Evolutionary conservation across 208 protist species (phyloP).

Genomic region (Crithidia thermophila): DNA sequence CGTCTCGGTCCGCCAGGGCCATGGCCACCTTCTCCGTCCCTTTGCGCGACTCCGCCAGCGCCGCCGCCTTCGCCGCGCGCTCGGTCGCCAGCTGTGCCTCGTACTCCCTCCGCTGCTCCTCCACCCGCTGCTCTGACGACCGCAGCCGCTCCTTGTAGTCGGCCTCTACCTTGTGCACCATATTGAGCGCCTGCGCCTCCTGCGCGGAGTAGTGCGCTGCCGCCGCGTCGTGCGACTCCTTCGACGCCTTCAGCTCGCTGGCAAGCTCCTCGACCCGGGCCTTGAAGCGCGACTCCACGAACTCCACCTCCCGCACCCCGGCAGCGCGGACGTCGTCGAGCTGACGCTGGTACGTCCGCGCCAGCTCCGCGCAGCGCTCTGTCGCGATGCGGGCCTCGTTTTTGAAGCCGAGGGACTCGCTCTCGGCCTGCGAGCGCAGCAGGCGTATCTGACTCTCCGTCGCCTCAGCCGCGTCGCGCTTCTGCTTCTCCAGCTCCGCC

Average conservation of each 20-base stretch:
- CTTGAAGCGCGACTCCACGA: conserved; percentile 69
- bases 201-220: conserved; percentile 63
- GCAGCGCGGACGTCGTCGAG: conserved; percentile 81
- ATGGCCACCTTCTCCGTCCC: conserved; percentile 57
- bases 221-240: conserved; percentile 40
- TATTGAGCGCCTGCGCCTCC: conserved; percentile 46
- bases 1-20: conserved; percentile 52
- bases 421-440: conserved; percentile 73
- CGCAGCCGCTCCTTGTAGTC: conserved; percentile 81
- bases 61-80: conserved; percentile 43
- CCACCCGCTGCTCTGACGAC: conserved; percentile 57
- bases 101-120: conserved; percentile 55
- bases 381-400: conserved; percentile 57
- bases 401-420: conserved; percentile 51
- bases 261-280: conserved; percentile 59
- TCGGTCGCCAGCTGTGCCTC: conserved; percentile 49
- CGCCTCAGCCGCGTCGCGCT: conserved; percentile 46
- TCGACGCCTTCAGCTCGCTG: conserved; percentile 63
- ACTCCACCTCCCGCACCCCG: conserved; percentile 65
- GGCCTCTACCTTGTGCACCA: conserved; percentile 64
- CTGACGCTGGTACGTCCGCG: conserved; percentile 61
- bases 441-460: conserved; percentile 78
- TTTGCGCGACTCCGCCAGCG: conserved; percentile 49
- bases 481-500: conserved; percentile 39
- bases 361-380: conserved; percentile 55